phyloP scores from a whole-genome alignment of 2,329 filamentous ascomycete genomes.

The Colletotrichum zoysiae region DNA sequence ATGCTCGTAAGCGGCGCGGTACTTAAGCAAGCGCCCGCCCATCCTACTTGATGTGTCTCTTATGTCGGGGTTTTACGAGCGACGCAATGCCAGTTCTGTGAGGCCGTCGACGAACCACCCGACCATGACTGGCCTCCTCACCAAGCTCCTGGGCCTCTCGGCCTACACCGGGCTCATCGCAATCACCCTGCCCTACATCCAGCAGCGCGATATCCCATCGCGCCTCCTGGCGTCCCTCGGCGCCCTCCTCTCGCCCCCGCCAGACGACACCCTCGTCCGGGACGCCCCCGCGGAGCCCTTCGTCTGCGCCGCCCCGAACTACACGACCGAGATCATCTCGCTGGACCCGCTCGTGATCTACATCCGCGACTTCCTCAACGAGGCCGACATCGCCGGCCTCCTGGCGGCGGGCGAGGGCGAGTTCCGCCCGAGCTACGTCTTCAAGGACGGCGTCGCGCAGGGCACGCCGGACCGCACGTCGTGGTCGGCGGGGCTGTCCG shows the following conservation, averaged over 20 bases:
- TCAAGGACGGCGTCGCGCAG: constrained; percentile 50
- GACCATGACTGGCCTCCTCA: constrained; percentile 23
- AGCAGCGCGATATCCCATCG: constrained; percentile 6
- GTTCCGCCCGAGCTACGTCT: constrained; percentile 54
- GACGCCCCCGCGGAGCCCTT: not conserved
- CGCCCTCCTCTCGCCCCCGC: not conserved
- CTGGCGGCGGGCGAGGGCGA: constrained; percentile 51
- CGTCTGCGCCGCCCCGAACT: constrained; percentile 50
- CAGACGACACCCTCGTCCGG: not conserved
- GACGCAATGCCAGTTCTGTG: not conserved
- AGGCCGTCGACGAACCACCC: not conserved
- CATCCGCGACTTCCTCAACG: constrained; percentile 55
- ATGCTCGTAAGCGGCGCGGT: not conserved
- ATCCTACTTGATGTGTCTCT: not conserved
- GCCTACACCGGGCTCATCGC: constrained; percentile 36
- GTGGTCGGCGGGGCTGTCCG: constrained; percentile 53
- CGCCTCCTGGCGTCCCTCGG: not conserved
- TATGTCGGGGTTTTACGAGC: too few relatives aligned
- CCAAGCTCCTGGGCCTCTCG: constrained; percentile 29
- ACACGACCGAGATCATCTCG: constrained; percentile 57
- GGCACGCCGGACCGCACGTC: constrained; percentile 55
- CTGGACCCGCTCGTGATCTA: constrained; percentile 59
- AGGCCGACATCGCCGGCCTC: constrained; percentile 50
- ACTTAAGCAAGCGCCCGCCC: not conserved
- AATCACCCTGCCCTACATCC: constrained; percentile 28